These are phyloP conservation scores for Filobasidium uniguttulatum DNA, from an alignment of 1,284 basidiomycete genomes.

Conservation along the genomic window DNA sequence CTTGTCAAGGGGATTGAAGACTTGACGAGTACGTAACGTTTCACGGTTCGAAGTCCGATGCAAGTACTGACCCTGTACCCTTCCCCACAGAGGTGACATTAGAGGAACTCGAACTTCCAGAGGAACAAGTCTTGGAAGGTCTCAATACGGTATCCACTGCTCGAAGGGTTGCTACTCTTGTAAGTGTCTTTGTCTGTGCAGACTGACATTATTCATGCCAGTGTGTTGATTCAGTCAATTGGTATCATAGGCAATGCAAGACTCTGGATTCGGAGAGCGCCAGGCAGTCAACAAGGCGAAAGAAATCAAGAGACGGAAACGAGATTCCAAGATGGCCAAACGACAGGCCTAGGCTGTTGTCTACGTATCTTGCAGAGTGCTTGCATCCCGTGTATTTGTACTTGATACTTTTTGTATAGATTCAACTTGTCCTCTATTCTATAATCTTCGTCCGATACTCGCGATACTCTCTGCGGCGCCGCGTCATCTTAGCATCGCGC, in stretches of 20 bases:
- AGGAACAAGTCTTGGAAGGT: conserved; percentile 69
- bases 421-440: no score
- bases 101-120: conserved; percentile 57
- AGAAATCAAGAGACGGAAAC: conserved; percentile 30
- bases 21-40: conserved; percentile 64
- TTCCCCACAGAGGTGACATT: conserved; percentile 54
- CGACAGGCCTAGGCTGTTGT: no score
- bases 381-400: no score
- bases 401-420: no score
- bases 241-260: conserved; percentile 61
- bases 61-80: background rate
- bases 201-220: background rate
- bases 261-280: conserved; percentile 76
- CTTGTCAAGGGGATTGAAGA: conserved; percentile 70
- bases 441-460: no score
- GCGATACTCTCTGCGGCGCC: no score
- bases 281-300: conserved; percentile 44
- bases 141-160: conserved; percentile 81
- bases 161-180: conserved; percentile 87
- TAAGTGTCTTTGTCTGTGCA: conserved; percentile 32
- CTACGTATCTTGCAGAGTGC: no score
- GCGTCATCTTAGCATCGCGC: no score
- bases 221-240: background rate
- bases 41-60: background rate
- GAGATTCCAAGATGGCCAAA: conserved; percentile 22